phyloP scores from a whole-genome alignment of 2,329 filamentous ascomycete species.

The Aspergillus sp. region DNA sequence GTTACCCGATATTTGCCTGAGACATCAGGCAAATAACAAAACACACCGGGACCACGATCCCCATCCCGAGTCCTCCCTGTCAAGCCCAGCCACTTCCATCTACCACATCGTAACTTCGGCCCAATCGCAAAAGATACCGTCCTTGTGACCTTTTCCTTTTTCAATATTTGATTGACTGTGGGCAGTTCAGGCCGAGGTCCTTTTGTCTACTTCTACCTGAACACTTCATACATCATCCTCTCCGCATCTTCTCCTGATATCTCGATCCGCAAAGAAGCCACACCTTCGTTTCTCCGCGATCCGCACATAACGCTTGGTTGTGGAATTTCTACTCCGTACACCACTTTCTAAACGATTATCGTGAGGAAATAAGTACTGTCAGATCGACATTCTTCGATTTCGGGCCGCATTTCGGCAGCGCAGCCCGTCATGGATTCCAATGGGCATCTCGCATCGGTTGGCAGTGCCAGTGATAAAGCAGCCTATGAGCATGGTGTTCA shows the following conservation, averaged over 20 bases:
- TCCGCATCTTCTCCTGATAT: neutral
- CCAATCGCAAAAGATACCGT: neutral
- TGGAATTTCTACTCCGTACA: neutral
- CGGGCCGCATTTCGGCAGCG: constrained; percentile 17
- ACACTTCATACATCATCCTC: neutral
- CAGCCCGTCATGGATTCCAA: constrained; percentile 37
- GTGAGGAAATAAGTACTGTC: neutral
- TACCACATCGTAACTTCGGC: neutral
- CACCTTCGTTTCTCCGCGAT: neutral
- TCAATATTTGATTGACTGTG: neutral
- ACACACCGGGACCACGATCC: neutral
- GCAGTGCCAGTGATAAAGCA: constrained; percentile 29
- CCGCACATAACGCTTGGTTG: neutral
- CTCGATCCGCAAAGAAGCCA: neutral
- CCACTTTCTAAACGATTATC: neutral
- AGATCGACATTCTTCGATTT: neutral
- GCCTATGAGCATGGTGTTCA: constrained; percentile 88
- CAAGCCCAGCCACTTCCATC: too few species aligned
- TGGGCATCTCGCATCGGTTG: constrained; percentile 41
- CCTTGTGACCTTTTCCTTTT: neutral
- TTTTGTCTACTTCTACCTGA: too few species aligned
- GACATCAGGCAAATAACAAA: neutral
- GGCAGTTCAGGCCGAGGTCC: neutral
- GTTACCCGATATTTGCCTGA: neutral
- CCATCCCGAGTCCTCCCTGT: neutral